Evolutionary conservation across 1,284 basidiomycete genomes (phyloP).

Genomic region (Ceratobasidium sp.): DNA sequence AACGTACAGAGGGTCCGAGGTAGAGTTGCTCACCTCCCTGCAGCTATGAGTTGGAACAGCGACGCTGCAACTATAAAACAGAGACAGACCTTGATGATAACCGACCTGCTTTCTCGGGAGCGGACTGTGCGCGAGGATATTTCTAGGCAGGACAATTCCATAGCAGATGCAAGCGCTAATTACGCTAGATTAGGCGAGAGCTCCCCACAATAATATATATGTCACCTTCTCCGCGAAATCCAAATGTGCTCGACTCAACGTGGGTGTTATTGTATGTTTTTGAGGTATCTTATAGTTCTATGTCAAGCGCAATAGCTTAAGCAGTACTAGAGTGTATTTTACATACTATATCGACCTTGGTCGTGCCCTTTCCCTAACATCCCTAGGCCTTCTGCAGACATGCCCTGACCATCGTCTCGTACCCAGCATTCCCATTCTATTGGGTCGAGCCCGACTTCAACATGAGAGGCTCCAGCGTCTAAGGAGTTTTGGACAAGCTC

Average conservation of each 20-base stretch:
- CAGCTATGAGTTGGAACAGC: constrained; percentile 33
- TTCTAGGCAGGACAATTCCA: constrained; percentile 77
- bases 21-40: constrained; percentile 76
- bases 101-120: constrained; percentile 71
- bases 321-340: background rate
- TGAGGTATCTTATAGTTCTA: constrained; percentile 63
- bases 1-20: constrained; percentile 73
- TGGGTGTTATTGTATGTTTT: constrained; percentile 69
- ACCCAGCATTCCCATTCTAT: constrained; percentile 83
- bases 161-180: constrained; percentile 82
- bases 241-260: constrained; percentile 73
- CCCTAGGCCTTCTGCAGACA: constrained; percentile 68
- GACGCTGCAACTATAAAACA: constrained; percentile 21
- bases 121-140: constrained; percentile 74
- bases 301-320: background rate
- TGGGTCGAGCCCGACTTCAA: constrained; percentile 56
- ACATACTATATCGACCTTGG: constrained; percentile 73
- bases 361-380: constrained; percentile 65
- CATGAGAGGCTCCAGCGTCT: constrained; percentile 56
- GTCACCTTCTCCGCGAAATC: constrained; percentile 89
- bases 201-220: background rate
- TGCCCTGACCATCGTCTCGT: constrained; percentile 82
- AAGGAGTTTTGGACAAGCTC: constrained; percentile 87
- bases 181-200: background rate
- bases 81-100: constrained; percentile 74